These are phyloP conservation scores for Chytriomyces sp. DNA, from an alignment of 192 early-diverging fungal genomes.

Conservation along the genomic window DNA sequence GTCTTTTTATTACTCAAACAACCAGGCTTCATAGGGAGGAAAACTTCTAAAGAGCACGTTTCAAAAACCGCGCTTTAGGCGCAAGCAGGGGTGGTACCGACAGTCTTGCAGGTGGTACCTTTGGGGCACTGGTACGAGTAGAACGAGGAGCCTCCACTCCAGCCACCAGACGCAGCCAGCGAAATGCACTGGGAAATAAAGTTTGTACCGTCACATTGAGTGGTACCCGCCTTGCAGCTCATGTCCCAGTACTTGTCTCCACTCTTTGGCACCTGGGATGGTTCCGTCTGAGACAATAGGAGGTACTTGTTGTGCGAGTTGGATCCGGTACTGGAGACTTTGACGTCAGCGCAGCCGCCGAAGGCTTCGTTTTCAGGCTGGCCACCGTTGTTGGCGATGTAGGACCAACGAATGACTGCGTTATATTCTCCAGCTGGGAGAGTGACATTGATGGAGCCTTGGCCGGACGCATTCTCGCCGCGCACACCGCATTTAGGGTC, in stretches of 20 bases:
- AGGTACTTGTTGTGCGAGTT: constrained; percentile 4
- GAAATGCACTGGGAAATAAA: constrained; percentile 20
- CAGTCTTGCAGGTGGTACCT: constrained; percentile 15
- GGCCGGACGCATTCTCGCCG: background rate
- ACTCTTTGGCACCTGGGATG: background rate
- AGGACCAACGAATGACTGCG: constrained; percentile 11
- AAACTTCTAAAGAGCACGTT: too few species aligned
- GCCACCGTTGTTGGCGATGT: constrained; percentile 21
- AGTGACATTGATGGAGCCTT: constrained; percentile 7
- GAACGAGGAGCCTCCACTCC: background rate
- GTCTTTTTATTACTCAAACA: too few species aligned
- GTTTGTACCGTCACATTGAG: background rate
- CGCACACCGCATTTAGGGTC: constrained; percentile 9
- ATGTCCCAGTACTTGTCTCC: constrained; percentile 10
- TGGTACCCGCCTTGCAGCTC: constrained; percentile 7
- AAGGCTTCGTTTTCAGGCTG: constrained; percentile 7
- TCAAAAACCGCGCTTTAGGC: too few species aligned
- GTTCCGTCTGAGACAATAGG: constrained; percentile 2
- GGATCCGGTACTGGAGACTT: background rate
- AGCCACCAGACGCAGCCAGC: constrained; percentile 8
- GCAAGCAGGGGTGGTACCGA: background rate
- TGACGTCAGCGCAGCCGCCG: constrained; percentile 3
- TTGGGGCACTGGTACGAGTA: constrained; percentile 24
- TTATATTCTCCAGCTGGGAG: constrained; percentile 7
- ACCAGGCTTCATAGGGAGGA: too few species aligned